These are phyloP conservation scores for Cercophora scortea DNA, from an alignment of 495 filamentous ascomycete genomes.

Conservation along the genomic window DNA sequence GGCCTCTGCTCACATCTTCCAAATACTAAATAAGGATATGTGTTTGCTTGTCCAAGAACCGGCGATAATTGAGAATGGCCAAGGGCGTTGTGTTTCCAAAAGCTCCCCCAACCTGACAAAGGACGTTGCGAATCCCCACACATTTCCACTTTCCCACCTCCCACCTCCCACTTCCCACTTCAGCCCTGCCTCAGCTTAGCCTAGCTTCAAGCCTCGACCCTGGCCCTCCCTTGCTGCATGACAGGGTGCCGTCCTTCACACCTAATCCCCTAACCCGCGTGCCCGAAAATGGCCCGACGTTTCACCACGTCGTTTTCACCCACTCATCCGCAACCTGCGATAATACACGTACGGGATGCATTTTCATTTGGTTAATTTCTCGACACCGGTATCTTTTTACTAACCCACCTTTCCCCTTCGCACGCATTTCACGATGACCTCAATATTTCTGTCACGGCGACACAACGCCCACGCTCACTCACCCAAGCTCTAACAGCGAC, in stretches of 20 bases:
- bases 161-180: not conserved
- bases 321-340: no score
- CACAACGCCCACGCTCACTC: no score
- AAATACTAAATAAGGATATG: not conserved
- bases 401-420: no score
- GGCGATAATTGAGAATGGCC: not conserved
- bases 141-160: not conserved
- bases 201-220: no score
- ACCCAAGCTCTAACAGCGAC: no score
- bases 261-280: not conserved
- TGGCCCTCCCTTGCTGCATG: not conserved
- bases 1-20: constrained; percentile 15
- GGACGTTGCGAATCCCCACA: constrained; percentile 2
- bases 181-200: not conserved
- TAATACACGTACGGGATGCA: no score
- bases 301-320: not conserved
- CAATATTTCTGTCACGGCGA: no score
- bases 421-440: no score
- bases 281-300: not conserved
- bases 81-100: no score
- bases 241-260: not conserved
- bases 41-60: no score
- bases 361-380: no score
- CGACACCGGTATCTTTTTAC: not conserved
- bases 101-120: no score